Evolutionary conservation across 441 rosid genomes (phyloP).

Genomic region (Dalechampia spathulata): DNA sequence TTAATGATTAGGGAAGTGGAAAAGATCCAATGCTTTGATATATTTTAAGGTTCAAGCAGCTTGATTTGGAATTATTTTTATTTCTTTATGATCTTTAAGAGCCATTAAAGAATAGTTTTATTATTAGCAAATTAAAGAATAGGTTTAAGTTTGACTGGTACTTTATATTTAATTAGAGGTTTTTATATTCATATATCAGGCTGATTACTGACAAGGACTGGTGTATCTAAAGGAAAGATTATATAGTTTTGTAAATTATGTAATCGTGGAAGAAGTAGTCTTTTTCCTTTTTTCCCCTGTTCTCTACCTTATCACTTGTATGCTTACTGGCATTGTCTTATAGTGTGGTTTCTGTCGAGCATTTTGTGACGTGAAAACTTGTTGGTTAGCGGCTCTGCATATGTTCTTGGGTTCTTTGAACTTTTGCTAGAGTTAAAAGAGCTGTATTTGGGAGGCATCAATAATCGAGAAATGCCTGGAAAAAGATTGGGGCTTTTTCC

Average conservation of each 20-base stretch:
- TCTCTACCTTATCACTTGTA: constrained; percentile 2
- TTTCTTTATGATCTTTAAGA: constrained; percentile 19
- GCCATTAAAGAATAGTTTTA: constrained; percentile 41
- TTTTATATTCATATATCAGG: constrained; percentile 15
- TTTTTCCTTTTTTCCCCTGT: not conserved
- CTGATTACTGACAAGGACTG: constrained; percentile 32
- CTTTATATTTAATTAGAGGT: constrained; percentile 22
- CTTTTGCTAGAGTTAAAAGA: constrained; percentile 22
- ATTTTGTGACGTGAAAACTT: constrained; percentile 14
- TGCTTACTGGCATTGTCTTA: constrained; percentile 20
- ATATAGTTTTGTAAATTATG: constrained; percentile 14
- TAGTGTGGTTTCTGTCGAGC: constrained; percentile 17
- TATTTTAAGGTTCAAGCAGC: constrained; percentile 17
- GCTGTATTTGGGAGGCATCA: constrained; percentile 8
- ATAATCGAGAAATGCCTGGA: constrained; percentile 23
- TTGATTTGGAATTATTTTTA: constrained; percentile 13
- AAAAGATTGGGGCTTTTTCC: constrained; percentile 19
- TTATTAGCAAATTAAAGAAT: too few species aligned
- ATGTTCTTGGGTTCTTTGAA: constrained; percentile 29
- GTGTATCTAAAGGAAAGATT: constrained; percentile 19
- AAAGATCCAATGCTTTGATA: constrained; percentile 17
- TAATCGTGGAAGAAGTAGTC: constrained; percentile 14
- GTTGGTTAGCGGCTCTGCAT: constrained; percentile 16
- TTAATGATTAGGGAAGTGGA: constrained; percentile 25
- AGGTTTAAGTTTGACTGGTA: constrained; percentile 44